phyloP scores from a whole-genome alignment of 1,139 yeast species.

The Suhomyces bokatorum region DNA sequence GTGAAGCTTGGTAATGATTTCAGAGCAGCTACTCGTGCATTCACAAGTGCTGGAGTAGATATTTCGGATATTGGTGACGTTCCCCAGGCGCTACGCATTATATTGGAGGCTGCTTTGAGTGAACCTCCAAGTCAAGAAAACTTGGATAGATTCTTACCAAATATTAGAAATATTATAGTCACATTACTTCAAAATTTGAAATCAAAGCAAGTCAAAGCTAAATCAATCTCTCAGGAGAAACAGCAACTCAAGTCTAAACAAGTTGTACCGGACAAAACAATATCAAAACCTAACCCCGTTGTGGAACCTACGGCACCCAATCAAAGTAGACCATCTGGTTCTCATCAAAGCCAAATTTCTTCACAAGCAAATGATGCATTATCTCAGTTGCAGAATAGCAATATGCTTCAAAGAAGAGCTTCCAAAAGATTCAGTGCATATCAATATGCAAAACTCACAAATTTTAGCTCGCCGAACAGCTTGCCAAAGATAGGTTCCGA shows the following conservation, averaged over 20 bases:
- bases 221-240: slow-evolving; percentile 33
- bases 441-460: slow-evolving; percentile 79
- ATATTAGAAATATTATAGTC: slow-evolving; percentile 84
- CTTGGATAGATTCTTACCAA: slow-evolving; percentile 78
- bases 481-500: slow-evolving; percentile 15
- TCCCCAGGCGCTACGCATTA: slow-evolving; percentile 68
- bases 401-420: slow-evolving; percentile 84
- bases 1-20: slow-evolving; percentile 94
- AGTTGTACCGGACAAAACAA: slow-evolving; percentile 1
- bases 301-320: slow-evolving; percentile 2
- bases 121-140: slow-evolving; percentile 85
- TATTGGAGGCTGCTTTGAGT: slow-evolving; percentile 83
- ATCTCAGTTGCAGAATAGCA: slow-evolving; percentile 75
- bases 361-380: slow-evolving; percentile 51
- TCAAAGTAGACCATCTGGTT: slow-evolving; percentile 9
- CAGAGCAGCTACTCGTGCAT: slow-evolving; percentile 78
- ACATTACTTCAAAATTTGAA: slow-evolving; percentile 78
- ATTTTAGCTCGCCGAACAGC: slow-evolving; percentile 36
- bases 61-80: slow-evolving; percentile 75
- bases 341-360: slow-evolving; percentile 2
- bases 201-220: slow-evolving; percentile 65
- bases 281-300: slow-evolving; percentile 1
- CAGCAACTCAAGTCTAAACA: slow-evolving; percentile 11
- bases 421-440: slow-evolving; percentile 91
- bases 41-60: slow-evolving; percentile 66